Base-by-base conservation (phyloP, 306 rosid species). In the Argentina anserina region DNA sequence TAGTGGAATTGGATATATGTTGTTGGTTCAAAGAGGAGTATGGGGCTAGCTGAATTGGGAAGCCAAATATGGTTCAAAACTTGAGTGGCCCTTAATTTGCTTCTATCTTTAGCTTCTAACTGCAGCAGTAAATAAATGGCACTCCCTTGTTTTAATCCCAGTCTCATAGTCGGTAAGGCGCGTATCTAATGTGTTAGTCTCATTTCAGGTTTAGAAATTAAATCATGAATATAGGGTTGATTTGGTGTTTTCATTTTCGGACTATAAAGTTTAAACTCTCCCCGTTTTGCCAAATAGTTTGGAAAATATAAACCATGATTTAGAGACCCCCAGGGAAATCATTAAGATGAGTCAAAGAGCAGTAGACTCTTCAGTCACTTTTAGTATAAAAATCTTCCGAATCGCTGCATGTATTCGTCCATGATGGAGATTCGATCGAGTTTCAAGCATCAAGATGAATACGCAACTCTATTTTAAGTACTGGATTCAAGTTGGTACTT, bases 61-160 rank as follows among this genome's bases (percentile, higher is more conserved):
- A 61, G 49, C 47, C 47, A 36, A 52, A 36, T 33, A 47, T 49
- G 61, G 45, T 33, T 33, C 45, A 33, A 6, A n/a, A 33, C 45
- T 46, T 69, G 45, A 69, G 52, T 23, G 74, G 74, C 25, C 49
- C 15, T 10, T 17, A 70, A 52, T 70, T 49, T 70, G 36, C 63
- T 52, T 67, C 28, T 46, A 29, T 67, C 31, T 67, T 67, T 67
- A 67, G 58, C 72, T 9, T 17, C 65, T 28, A 59, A 55, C 12
- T 25, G 33, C 33, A 55, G 61, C 61, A 55, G 31, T 4, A 25
- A 55, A 55, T 55, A 55, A 11, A 55, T 55, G 61, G 61, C 17
- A 55, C 29, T 46, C 7, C 72, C 72, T 29, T 31, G 60, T 68
- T 68, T 46, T 58, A 68, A 46, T 68, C 60, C 31, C 71, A 42